Evolutionary conservation across 169 alveolate genomes (phyloP).

Genomic region (Plasmodium chabaudi): DNA sequence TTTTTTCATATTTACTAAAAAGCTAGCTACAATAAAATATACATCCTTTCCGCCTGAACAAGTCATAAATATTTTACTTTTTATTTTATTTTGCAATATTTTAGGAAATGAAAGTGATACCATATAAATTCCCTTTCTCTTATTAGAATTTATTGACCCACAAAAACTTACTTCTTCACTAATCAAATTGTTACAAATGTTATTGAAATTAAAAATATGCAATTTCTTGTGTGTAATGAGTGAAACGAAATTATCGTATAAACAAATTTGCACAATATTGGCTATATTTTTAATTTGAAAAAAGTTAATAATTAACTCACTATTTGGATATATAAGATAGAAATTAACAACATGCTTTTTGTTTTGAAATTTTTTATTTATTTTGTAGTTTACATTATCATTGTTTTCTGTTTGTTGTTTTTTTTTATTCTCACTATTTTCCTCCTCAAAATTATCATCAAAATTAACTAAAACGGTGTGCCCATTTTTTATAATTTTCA

Average conservation of each 20-base stretch:
- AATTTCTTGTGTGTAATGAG: constrained; percentile 28
- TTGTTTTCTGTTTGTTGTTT: too few species aligned
- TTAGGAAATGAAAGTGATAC: constrained; percentile 44
- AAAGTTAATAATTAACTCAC: constrained; percentile 3
- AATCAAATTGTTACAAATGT: constrained; percentile 22
- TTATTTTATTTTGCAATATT: constrained; percentile 27
- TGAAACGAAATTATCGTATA: constrained; percentile 25
- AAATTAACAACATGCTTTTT: constrained; percentile 16
- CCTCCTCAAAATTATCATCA: neutral
- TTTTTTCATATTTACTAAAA: constrained; percentile 16
- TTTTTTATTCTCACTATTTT: too few species aligned
- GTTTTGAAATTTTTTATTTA: neutral
- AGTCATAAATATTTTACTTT: constrained; percentile 38
- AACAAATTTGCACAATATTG: constrained; percentile 22
- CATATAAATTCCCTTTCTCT: neutral
- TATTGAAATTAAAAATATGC: constrained; percentile 33
- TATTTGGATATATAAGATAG: constrained; percentile 26
- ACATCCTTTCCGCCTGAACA: constrained; percentile 58
- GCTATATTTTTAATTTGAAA: constrained; percentile 26
- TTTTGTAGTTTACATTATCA: neutral
- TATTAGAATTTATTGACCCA: neutral
- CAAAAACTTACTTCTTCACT: neutral
- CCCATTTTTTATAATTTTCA: neutral
- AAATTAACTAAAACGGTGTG: too few species aligned
- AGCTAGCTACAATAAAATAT: constrained; percentile 49